Base-by-base conservation (phyloP, 805 yeast species). In the Candida insectorum region DNA sequence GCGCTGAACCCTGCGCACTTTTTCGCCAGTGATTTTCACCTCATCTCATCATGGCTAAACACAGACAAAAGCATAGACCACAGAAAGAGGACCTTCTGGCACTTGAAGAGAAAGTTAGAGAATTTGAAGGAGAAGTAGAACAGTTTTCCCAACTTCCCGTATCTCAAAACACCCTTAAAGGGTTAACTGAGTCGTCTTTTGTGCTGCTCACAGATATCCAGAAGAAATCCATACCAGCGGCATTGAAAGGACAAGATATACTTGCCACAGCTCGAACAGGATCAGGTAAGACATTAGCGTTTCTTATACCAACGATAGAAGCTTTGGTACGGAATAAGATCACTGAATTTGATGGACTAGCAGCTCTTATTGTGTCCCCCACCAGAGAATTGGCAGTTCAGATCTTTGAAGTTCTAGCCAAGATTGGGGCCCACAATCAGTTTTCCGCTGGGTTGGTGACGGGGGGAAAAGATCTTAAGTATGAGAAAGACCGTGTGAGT, bases 301-400 rank as follows among this genome's bases (percentile, higher is more conserved):
- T 89, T 48, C 62, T 88, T 44, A 71, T 88, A 28, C 97, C 97
- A 1, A 73, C 85, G 11, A 60, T 89, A 6, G 89, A 82, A 50
- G 77, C 77, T 32, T 65, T 88, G 36, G 72, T 75, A 38, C 72
- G 79, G 40, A 79, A 80, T 47, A 71, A 72, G 34, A 86, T 95
- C 82, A 79, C 86, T 29, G 93, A 81, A 41, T 69, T 61, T 46
- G 97, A 88, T 55, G 96, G 96, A 1, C 65, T 89, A 24, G 96
- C 95, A 5, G 96, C 95, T 0, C 64, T 88, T 37, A 77, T 88
- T 16, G 78, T 88, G n/a, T 79, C 95, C 1, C 96, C 97, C 4
- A 88, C 96, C 0, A 73, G 97, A 56, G 97, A 88, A 52, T 62
- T 88, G 46, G 96, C 96, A 0, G 79, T 86, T 42, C 97, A 88